A percentile compares a stretch with the other conserved stretches of the same genome.
Evolutionary conservation across 2,329 filamentous ascomycete genomes (phyloP).

Genomic region (Xylariaceae sp.): DNA sequence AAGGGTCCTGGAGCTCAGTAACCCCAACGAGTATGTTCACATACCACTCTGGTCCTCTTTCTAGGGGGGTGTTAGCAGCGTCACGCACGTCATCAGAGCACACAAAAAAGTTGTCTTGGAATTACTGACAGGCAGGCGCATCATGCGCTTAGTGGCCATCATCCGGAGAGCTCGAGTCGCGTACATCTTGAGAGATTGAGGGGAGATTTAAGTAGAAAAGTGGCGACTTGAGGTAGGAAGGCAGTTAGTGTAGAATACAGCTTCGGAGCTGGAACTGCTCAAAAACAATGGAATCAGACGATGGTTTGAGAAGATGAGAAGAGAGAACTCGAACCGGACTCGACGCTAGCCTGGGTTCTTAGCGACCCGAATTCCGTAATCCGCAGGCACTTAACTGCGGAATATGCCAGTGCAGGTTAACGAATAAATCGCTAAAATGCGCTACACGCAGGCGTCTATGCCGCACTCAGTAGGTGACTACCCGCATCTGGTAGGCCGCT

Average conservation of each 20-base stretch:
- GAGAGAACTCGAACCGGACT: conserved; percentile 11
- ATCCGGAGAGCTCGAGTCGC: conserved; percentile 61
- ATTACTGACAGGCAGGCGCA: conserved; percentile 63
- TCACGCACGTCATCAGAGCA: conserved; percentile 34
- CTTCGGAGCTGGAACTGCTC: conserved; percentile 3
- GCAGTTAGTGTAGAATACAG: conserved; percentile 8
- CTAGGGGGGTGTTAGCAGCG: conserved; percentile 41
- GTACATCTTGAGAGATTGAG: conserved; percentile 50
- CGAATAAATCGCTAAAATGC: too few species aligned
- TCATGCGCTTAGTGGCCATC: conserved; percentile 61
- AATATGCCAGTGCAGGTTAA: too few species aligned
- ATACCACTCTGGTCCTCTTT: conserved; percentile 64
- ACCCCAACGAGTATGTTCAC: conserved; percentile 34
- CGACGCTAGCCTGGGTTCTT: conserved; percentile 8
- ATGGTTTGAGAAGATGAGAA: conserved; percentile 14
- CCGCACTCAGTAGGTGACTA: too few species aligned
- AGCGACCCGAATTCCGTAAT: not conserved
- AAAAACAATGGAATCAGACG: conserved; percentile 6
- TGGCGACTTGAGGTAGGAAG: conserved; percentile 1
- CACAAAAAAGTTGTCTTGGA: conserved; percentile 13
- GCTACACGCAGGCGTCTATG: too few species aligned
- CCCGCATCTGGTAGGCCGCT: not conserved
- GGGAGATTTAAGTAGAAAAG: conserved; percentile 20
- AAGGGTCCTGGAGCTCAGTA: conserved; percentile 17
- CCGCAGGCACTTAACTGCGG: not conserved